Evolutionary conservation across 1,284 basidiomycete genomes (phyloP), one percentile per base, ranked within the genome.

Genomic region (Ceratobasidium sp.): DNA sequence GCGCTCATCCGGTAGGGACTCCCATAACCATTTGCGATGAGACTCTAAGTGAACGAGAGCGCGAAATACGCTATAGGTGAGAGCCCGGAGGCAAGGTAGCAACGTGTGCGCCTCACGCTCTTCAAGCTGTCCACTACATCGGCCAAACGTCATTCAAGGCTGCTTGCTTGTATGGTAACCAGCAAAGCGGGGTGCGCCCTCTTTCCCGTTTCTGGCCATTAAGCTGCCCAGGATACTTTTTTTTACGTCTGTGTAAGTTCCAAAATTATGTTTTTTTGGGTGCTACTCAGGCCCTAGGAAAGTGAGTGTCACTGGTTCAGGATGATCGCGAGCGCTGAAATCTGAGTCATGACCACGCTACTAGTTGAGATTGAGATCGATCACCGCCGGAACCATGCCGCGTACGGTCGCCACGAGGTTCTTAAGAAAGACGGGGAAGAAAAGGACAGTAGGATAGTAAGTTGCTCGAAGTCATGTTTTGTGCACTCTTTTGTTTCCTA

Each of bases 11-110:
- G 4, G 55, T 12, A 59, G 59, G 82, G 82, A 48, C 75, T 67
- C 3, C 69, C 16, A 62, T 65, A 16, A 89, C 90, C 64, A 87
- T 87, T 14, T 83, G 82, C 90, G 20, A 86, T 91, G 77, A 80
- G 91, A 12, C 84, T 91, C 1, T 67, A 81, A 46, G 27, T 64
- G 3, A 57, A 79, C 35, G 68, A 79, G 6, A 48, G 52, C n/a
- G 76, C 75, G 4, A 52, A 62, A 12, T 83, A 80, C 78, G 20
- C 20, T 2, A 74, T 80, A 18, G 73, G 79, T 30, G n/a, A n/a
- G 82, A 82, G 78, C n/a, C 64, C 0, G 59, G 59, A 5, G 27
- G 18, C 16, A 57, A 12, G 33, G 59, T 52, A 27, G 16, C 23
- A 59, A 75, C 59, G 48, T 74, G 71, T 59, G 48, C 71, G 6